phyloP scores from a whole-genome alignment of 306 rosid species.

The Dalbergia oliveri region DNA sequence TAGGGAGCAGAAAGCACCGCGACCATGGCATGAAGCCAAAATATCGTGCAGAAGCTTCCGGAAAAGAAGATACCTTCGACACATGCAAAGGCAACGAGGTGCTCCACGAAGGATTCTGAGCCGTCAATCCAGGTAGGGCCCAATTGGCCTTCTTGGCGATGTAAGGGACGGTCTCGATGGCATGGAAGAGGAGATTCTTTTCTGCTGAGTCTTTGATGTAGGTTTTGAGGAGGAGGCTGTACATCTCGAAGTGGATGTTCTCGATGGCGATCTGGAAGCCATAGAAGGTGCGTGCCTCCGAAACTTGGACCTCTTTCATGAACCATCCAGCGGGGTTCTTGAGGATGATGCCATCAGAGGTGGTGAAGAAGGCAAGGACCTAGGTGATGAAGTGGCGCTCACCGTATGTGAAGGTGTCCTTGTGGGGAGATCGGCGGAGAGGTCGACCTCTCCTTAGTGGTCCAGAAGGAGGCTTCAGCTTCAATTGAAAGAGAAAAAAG shows the following conservation, averaged over 20 bases:
- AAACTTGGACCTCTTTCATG: slow-evolving; percentile 82
- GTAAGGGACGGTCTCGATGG: slow-evolving; percentile 72
- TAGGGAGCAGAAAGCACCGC: too few relatives aligned
- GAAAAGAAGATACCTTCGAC: slow-evolving; percentile 93
- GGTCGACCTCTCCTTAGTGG: slow-evolving; percentile 91
- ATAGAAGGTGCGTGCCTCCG: slow-evolving; percentile 90
- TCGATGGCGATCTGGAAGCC: slow-evolving; percentile 92
- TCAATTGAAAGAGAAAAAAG: slow-evolving; percentile 27
- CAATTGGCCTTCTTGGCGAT: slow-evolving; percentile 73
- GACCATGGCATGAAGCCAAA: slow-evolving; percentile 58
- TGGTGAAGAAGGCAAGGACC: slow-evolving; percentile 89
- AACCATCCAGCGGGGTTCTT: slow-evolving; percentile 85
- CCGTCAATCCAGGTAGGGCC: slow-evolving; percentile 64
- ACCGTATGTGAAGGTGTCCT: slow-evolving; percentile 64
- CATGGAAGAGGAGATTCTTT: slow-evolving; percentile 67
- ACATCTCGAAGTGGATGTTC: slow-evolving; percentile 95
- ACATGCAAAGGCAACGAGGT: slow-evolving; percentile 79
- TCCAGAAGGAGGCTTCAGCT: slow-evolving; percentile 92
- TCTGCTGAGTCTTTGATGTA: slow-evolving; percentile 72
- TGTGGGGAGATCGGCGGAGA: slow-evolving; percentile 66
- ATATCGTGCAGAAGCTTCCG: slow-evolving; percentile 84
- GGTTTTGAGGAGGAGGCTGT: slow-evolving; percentile 75
- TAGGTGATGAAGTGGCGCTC: slow-evolving; percentile 81
- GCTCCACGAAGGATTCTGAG: slow-evolving; percentile 52
- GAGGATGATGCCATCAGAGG: slow-evolving; percentile 87